Conservation (phyloP, 768 basidiomycete genomes). For the Amanita pseudoporphyria region DNA sequence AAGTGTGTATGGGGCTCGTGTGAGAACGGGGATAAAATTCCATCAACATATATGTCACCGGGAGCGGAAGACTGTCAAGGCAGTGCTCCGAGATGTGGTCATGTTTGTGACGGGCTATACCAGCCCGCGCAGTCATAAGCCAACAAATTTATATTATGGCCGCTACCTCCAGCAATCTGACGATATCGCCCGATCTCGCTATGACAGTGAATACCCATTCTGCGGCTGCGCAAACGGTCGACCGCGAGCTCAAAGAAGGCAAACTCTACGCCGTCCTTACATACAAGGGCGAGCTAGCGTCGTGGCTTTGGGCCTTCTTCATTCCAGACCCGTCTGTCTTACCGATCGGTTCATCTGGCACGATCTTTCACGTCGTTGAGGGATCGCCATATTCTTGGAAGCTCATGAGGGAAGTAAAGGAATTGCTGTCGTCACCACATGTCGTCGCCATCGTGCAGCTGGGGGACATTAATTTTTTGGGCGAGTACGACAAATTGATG, state of each 20-base stretch:
- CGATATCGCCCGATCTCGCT: slow-evolving; percentile 5
- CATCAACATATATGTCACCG: too few species aligned
- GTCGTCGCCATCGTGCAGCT: slow-evolving; percentile 36
- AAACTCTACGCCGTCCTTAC: slow-evolving; percentile 35
- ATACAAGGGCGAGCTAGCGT: slow-evolving; percentile 35
- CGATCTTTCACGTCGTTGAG: slow-evolving; percentile 34
- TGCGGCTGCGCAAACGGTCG: slow-evolving; percentile 14
- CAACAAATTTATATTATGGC: not conserved
- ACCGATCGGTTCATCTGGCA: slow-evolving; percentile 34
- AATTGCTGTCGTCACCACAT: slow-evolving; percentile 29
- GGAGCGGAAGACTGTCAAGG: too few species aligned
- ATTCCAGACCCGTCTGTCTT: slow-evolving; percentile 27
- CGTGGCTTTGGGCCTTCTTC: slow-evolving; percentile 44
- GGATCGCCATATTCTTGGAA: slow-evolving; percentile 25
- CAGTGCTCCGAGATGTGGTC: too few species aligned
- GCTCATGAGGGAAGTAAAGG: slow-evolving; percentile 26
- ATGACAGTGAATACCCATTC: slow-evolving; percentile 1
- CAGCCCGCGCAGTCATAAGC: not conserved
- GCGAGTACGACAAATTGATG: slow-evolving; percentile 32
- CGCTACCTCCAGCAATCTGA: not conserved
- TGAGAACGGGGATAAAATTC: not conserved
- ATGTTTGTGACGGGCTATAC: slow-evolving; percentile 7
- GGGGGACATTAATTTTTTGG: slow-evolving; percentile 31
- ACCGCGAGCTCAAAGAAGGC: slow-evolving; percentile 27
- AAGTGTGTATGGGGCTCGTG: not conserved